Base-by-base conservation (phyloP, 2,329 filamentous ascomycete genomes). In the Alternaria postmessia region DNA sequence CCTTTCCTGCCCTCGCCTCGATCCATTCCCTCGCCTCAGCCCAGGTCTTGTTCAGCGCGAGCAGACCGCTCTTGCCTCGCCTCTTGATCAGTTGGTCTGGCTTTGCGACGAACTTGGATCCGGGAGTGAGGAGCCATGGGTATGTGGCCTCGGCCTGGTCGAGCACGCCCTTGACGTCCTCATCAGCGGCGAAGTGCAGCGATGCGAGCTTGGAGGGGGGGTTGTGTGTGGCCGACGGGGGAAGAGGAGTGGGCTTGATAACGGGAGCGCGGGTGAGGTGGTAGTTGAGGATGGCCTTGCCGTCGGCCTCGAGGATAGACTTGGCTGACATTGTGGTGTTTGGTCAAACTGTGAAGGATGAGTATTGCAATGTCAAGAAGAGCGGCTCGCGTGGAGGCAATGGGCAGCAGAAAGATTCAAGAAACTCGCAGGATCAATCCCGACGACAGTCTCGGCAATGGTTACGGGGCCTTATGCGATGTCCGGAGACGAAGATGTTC, bases 281-380 rank as follows among this genome's bases (percentile, higher is more conserved):
- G 88, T 98, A 99, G 91, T 97, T 98, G 88, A 99, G 88, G 86
- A 99, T 98, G 88, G 95, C 95, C 91, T 99, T 99, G 89, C 95
- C 95, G 86, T 99, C 95, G 87, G 94, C 94, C 88, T 99, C 95
- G 87, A 91, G 85, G 80, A 99, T 98, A 72, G 94, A 91, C 86
- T 99, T 99, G 83, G 95, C 92, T 81, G 92, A 93, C 93, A 96
- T 96, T 77, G 77, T 87, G 82, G 61, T 63, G 63, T 67, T 52
- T 64, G 61, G 64, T 66, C 63, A 64, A 56, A 62, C 68, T 68
- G 65, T 57, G 49, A 52, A 26, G 61, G 60, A 70, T 75, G 71
- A 76, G 74, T 68, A 59, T 34, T 65, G 54, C 32, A 49, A 41
- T 55, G 36, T 44, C 34, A 51, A 62, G 55, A 49, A 28, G 54